Percentiles rank a stretch among this genome's conserved stretches.
Conservation (phyloP, 768 basidiomycete genomes). For the Lentinula sp. region DNA sequence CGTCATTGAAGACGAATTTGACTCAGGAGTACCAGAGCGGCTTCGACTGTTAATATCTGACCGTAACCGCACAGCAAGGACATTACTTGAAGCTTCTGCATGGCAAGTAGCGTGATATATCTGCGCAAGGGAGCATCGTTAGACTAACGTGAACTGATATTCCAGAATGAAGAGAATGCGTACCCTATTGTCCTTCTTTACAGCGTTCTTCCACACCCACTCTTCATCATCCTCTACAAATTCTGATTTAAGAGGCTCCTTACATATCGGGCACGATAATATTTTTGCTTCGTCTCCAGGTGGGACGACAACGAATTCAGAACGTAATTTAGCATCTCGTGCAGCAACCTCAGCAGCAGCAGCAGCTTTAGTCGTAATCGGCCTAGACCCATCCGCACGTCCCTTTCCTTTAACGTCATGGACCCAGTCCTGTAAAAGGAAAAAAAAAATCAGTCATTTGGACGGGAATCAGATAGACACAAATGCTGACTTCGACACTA, state of each 20-base stretch:
- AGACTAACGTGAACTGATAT: background rate
- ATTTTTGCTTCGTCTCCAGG: constrained; percentile 80
- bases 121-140: constrained; percentile 31
- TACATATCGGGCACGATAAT: constrained; percentile 92
- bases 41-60: constrained; percentile 55
- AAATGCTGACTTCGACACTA: constrained; percentile 61
- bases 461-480: background rate
- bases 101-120: constrained; percentile 95
- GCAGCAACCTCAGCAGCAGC: constrained; percentile 63
- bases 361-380: constrained; percentile 48
- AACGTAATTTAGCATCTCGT: constrained; percentile 69
- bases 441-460: background rate
- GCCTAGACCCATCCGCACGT: constrained; percentile 45
- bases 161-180: constrained; percentile 18
- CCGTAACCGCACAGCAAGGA: constrained; percentile 61
- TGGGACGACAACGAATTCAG: constrained; percentile 84
- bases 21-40: constrained; percentile 75
- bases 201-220: constrained; percentile 95
- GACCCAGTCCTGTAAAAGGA: constrained; percentile 73
- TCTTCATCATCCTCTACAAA: constrained; percentile 95
- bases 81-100: constrained; percentile 74
- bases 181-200: constrained; percentile 79
- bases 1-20: background rate
- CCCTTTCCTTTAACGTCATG: constrained; percentile 74
- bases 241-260: constrained; percentile 86